These are phyloP conservation scores for Hortiboletus campestris DNA, from an alignment of 768 basidiomycete genomes.

Conservation along the genomic window DNA sequence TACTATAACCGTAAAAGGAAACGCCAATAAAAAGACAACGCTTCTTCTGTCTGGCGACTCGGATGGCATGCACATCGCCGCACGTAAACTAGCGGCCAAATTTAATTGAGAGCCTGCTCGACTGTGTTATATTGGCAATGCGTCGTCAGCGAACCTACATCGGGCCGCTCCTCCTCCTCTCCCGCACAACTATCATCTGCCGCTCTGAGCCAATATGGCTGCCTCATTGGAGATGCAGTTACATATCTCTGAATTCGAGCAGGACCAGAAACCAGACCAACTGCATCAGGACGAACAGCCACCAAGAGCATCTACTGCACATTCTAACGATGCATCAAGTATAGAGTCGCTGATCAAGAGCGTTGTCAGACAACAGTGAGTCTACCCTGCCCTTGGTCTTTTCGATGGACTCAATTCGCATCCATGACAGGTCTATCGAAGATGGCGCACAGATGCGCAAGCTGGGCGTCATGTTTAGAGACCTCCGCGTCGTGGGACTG, in stretches of 20 bases:
- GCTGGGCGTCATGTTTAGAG: constrained; percentile 50
- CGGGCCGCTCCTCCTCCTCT: no score
- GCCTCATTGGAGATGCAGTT: background rate
- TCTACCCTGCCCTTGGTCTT: background rate
- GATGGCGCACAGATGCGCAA: constrained; percentile 36
- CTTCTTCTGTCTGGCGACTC: no score
- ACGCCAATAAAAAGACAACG: no score
- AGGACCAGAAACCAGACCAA: background rate
- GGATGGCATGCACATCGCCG: no score
- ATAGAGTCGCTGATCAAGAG: constrained; percentile 16
- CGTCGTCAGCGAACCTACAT: no score
- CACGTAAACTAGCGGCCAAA: no score
- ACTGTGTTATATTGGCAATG: no score
- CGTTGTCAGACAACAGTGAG: constrained; percentile 14
- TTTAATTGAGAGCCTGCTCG: no score
- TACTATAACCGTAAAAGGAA: no score
- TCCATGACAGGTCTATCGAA: constrained; percentile 29
- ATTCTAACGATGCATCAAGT: background rate
- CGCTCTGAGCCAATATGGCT: background rate
- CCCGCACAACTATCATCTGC: no score
- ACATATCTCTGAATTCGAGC: background rate
- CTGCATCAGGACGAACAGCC: background rate
- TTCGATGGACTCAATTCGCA: background rate
- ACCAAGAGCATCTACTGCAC: background rate
- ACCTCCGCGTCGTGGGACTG: constrained; percentile 52